Conservation (phyloP, 352 stramenopile genomes). For the Plasmopara halstedii region DNA sequence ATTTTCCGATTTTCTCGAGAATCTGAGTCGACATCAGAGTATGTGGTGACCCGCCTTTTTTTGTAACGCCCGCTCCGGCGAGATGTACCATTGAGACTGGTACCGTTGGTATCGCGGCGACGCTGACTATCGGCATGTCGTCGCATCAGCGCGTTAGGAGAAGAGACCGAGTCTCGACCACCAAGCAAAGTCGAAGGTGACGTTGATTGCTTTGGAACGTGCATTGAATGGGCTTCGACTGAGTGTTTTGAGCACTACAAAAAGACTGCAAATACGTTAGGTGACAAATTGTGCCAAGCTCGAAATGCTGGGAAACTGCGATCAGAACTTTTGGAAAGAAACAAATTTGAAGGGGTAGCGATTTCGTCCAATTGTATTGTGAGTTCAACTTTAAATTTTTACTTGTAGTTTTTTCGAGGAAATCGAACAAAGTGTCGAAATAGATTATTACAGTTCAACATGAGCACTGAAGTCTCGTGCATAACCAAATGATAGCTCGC, state of each 20-base stretch:
- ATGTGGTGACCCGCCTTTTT: slow-evolving; percentile 25
- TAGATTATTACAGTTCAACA: no score
- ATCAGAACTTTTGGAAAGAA: slow-evolving; percentile 9
- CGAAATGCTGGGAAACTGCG: slow-evolving; percentile 6
- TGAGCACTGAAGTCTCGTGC: no score
- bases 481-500: no score
- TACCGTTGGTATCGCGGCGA: slow-evolving; percentile 6
- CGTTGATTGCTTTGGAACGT: background rate
- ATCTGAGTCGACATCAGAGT: slow-evolving; percentile 18
- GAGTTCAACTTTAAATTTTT: slow-evolving; percentile 9
- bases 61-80: slow-evolving; percentile 20
- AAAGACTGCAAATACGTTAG: slow-evolving; percentile 4
- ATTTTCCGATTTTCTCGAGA: slow-evolving; percentile 34
- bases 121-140: slow-evolving; percentile 19
- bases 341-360: slow-evolving; percentile 1
- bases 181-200: background rate
- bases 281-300: slow-evolving; percentile 8
- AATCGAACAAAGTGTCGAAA: no score
- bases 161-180: slow-evolving; percentile 10
- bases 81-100: slow-evolving; percentile 24
- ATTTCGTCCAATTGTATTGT: slow-evolving; percentile 16
- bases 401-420: no score
- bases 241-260: slow-evolving; percentile 6
- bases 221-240: background rate
- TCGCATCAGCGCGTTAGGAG: slow-evolving; percentile 9